Evolutionary conservation across 192 early-diverging fungal species (phyloP).

Genomic region (Backusella psychrophila): DNA sequence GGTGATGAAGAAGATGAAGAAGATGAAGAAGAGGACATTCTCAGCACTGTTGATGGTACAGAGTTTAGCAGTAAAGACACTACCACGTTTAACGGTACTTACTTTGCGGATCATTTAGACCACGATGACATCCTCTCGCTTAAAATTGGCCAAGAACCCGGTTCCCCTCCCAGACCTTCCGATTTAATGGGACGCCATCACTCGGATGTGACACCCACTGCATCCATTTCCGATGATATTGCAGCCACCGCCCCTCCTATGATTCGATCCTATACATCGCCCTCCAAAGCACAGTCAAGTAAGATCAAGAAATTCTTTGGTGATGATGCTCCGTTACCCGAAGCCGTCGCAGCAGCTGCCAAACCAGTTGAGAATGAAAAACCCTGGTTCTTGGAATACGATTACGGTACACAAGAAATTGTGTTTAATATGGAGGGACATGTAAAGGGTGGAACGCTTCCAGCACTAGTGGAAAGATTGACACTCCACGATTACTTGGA

Average conservation of each 20-base stretch:
- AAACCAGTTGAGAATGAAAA: conserved; percentile 26
- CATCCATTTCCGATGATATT: not conserved
- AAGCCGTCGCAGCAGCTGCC: conserved; percentile 3
- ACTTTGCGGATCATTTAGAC: not conserved
- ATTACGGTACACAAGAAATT: conserved; percentile 63
- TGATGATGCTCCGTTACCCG: conserved; percentile 35
- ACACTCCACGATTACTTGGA: conserved; percentile 72
- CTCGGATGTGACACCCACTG: not conserved
- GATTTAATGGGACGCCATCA: not conserved
- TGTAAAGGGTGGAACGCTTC: conserved; percentile 79
- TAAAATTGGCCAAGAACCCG: not conserved
- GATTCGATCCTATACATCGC: not conserved
- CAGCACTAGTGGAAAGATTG: conserved; percentile 73
- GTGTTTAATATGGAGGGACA: conserved; percentile 72
- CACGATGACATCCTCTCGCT: not conserved
- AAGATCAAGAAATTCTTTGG: conserved; percentile 66
- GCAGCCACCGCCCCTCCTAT: not conserved
- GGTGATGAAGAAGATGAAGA: conserved; percentile 7
- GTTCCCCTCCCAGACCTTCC: not conserved
- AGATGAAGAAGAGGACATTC: not conserved
- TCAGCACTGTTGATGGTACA: not conserved
- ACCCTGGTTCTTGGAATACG: conserved; percentile 69
- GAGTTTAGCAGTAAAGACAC: not conserved
- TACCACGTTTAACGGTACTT: not conserved
- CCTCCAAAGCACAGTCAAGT: not conserved